Evolutionary conservation across 495 filamentous ascomycete genomes (phyloP), one percentile per base, ranked within the genome.

Genomic region (Lichina pygmaea): DNA sequence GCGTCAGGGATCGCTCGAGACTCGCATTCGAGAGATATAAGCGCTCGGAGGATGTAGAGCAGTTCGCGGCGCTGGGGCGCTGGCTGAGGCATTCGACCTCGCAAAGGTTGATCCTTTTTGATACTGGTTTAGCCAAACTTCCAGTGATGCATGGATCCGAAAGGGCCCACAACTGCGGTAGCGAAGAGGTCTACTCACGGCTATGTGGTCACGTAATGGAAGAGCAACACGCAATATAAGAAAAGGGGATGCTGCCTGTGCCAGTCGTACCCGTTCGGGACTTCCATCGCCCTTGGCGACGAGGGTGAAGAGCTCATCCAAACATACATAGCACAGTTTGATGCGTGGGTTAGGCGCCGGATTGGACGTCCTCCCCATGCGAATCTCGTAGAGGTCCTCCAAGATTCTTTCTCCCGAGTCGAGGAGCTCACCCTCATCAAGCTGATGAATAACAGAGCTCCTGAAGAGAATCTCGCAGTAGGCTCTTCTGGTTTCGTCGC

Each of bases 41-140:
- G 60, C 10, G 65, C 59, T 15, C 62, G 58, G 10, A 95, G 60
- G 31, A 89, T 65, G 47, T 82, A 74, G 1, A 79, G 56, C 43
- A 97, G 59, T 51, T 89, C 85, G 51, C 68, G 72, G 38, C 82
- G 72, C 52, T 93, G 81, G 0, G 72, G 72, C 11, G 77, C 67
- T 6, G 89, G 89, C 57, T 91, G 83, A 33, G 89, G 89, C 77
- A 89, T 86, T n/a, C 74, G 64, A 0, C 89, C 91, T 12, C 89
- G 67, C 9, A 97, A 64, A 12, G 89, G 89, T 53, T 94, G 89
- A 58, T 97, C 89, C 57, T 44, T 33, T 38, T 12, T 33, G 13
- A 16, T 16, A 17, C 12, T 13, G 9, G 36, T 24, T 24, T 24
- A 24, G 24, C 24, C 41, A 34, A 10, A 50, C 10, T 31, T 15